Conservation (phyloP, 2,329 filamentous ascomycete genomes). For the Xylariaceae sp. region DNA sequence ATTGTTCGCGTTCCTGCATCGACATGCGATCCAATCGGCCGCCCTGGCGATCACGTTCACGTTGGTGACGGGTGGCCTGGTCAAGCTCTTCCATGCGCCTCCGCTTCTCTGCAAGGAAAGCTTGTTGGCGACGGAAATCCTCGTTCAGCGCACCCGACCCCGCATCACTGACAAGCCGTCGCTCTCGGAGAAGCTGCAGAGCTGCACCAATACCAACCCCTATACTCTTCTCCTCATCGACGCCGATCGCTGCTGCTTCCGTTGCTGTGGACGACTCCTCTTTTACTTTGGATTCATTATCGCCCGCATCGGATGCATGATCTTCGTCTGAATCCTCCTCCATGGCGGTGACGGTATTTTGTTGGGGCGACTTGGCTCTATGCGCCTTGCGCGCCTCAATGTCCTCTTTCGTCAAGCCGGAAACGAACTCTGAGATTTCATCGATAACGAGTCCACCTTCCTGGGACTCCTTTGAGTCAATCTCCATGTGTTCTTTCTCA, state of each 20-base stretch:
- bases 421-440: constrained; percentile 91
- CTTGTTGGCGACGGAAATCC: constrained; percentile 63
- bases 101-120: constrained; percentile 74
- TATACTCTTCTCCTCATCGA: constrained; percentile 81
- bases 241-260: constrained; percentile 59
- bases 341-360: constrained; percentile 41
- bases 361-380: constrained; percentile 37
- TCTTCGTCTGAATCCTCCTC: constrained; percentile 42
- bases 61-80: constrained; percentile 68
- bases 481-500: constrained; percentile 45
- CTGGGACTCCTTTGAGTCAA: constrained; percentile 38
- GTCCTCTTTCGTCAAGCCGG: constrained; percentile 66
- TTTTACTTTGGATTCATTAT: constrained; percentile 44
- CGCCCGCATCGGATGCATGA: constrained; percentile 43
- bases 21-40: constrained; percentile 85
- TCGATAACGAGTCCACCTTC: constrained; percentile 76
- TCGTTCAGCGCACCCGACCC: constrained; percentile 60
- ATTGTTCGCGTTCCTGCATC: constrained; percentile 84
- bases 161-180: constrained; percentile 68
- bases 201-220: constrained; percentile 79
- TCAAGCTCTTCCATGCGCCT: constrained; percentile 72
- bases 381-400: constrained; percentile 50
- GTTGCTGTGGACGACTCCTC: constrained; percentile 40
- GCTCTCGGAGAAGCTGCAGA: constrained; percentile 75
- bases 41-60: constrained; percentile 80